These are phyloP conservation scores for Colletotrichum scovillei DNA, from an alignment of 2,329 filamentous ascomycete genomes.

Conservation along the genomic window DNA sequence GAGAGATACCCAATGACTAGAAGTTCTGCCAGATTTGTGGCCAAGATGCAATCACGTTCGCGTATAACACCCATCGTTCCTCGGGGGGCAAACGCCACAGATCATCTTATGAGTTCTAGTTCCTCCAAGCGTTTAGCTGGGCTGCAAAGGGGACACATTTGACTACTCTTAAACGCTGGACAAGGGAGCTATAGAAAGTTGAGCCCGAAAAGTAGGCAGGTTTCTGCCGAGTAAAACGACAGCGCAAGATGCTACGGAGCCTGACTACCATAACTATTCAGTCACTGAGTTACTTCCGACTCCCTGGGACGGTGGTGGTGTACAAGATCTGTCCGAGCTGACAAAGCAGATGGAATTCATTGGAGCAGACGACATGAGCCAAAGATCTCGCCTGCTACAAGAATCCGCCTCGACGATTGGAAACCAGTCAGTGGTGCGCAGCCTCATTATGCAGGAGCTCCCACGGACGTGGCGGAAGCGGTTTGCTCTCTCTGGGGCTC, in stretches of 20 bases:
- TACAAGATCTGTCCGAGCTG: neutral
- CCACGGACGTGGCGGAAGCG: neutral
- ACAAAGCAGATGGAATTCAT: neutral
- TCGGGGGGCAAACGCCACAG: neutral
- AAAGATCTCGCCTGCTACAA: neutral
- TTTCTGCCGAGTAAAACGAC: too few species aligned
- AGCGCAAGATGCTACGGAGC: too few species aligned
- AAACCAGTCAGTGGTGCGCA: neutral
- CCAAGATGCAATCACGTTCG: neutral
- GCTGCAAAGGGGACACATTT: neutral
- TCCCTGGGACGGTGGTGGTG: neutral
- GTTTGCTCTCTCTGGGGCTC: neutral
- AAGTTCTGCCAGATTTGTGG: neutral
- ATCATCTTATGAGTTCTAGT: neutral
- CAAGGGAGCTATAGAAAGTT: too few species aligned
- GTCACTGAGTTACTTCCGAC: neutral
- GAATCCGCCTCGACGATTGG: neutral
- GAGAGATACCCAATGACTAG: neutral
- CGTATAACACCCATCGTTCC: neutral
- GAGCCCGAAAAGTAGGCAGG: too few species aligned
- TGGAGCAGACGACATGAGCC: neutral
- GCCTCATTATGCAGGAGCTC: neutral
- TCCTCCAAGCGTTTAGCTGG: neutral
- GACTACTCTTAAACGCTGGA: neutral
- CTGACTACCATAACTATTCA: neutral